Conservation (phyloP, 1,284 basidiomycete species). For the Neonothopanus nambi region DNA sequence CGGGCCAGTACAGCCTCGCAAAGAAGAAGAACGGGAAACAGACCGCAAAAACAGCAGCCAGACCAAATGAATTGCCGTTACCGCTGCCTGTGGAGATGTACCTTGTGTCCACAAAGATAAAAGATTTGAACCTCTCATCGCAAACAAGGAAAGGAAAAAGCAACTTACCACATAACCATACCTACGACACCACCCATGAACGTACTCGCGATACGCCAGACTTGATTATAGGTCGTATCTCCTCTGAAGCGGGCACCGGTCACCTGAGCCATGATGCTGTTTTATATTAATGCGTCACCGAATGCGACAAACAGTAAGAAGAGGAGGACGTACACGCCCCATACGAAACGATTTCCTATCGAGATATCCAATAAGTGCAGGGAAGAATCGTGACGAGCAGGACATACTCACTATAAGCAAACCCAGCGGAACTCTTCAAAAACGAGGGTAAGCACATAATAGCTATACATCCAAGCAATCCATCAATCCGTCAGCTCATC, state of each 20-base stretch:
- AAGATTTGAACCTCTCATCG: neutral
- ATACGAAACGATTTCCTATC: slow-evolving; percentile 56
- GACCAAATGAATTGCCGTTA: slow-evolving; percentile 70
- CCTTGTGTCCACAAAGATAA: slow-evolving; percentile 37
- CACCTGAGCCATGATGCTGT: slow-evolving; percentile 71
- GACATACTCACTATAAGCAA: slow-evolving; percentile 55
- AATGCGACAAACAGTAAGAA: neutral
- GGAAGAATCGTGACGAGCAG: no score
- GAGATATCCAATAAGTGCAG: no score
- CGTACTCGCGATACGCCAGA: slow-evolving; percentile 65
- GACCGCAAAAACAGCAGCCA: slow-evolving; percentile 71
- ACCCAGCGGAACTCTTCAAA: slow-evolving; percentile 52
- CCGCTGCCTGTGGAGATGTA: slow-evolving; percentile 73
- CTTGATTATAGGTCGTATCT: slow-evolving; percentile 72
- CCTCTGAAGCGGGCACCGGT: slow-evolving; percentile 72
- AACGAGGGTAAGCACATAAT: slow-evolving; percentile 62
- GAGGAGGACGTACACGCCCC: slow-evolving; percentile 47
- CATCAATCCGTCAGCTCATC: neutral
- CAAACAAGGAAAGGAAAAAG: slow-evolving; percentile 8
- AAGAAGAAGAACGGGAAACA: slow-evolving; percentile 73
- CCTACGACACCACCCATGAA: slow-evolving; percentile 73
- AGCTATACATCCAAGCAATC: slow-evolving; percentile 34
- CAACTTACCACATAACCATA: slow-evolving; percentile 64
- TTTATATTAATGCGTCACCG: neutral
- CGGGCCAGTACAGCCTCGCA: slow-evolving; percentile 73